Conservation (phyloP, 2,329 filamentous ascomycete genomes). For the Pezicula neosporulosa region DNA sequence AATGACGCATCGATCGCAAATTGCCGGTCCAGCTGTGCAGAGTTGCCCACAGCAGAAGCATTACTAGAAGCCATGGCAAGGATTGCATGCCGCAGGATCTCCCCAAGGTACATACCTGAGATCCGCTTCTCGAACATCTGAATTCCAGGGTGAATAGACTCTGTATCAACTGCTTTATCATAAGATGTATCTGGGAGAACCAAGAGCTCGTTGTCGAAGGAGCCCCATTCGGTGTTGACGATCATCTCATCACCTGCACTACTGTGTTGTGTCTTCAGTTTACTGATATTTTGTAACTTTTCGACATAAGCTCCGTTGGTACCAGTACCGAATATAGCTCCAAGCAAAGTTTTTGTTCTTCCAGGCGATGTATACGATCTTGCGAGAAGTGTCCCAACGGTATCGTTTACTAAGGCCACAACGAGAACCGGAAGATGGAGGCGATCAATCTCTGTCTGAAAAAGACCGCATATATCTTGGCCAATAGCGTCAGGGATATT, state of each 20-base stretch:
- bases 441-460: conserved; percentile 86
- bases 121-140: conserved; percentile 99
- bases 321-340: conserved; percentile 91
- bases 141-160: conserved; percentile 82
- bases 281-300: conserved; percentile 78
- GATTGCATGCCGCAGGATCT: conserved; percentile 77
- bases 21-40: neutral
- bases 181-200: conserved; percentile 83
- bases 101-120: conserved; percentile 93
- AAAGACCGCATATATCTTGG: conserved; percentile 84
- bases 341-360: conserved; percentile 78
- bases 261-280: conserved; percentile 69
- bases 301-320: conserved; percentile 97
- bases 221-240: conserved; percentile 95
- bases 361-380: conserved; percentile 88
- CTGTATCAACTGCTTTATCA: conserved; percentile 71
- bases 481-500: conserved; percentile 87
- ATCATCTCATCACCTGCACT: conserved; percentile 81
- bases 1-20: neutral
- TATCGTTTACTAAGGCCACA: conserved; percentile 91
- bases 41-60: neutral
- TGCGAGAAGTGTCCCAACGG: conserved; percentile 92
- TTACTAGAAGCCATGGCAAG: conserved; percentile 31
- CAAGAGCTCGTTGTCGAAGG: conserved; percentile 87
- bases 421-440: conserved; percentile 84